phyloP scores from a whole-genome alignment of 331 rosid genomes.

The Rosa hybrid region DNA sequence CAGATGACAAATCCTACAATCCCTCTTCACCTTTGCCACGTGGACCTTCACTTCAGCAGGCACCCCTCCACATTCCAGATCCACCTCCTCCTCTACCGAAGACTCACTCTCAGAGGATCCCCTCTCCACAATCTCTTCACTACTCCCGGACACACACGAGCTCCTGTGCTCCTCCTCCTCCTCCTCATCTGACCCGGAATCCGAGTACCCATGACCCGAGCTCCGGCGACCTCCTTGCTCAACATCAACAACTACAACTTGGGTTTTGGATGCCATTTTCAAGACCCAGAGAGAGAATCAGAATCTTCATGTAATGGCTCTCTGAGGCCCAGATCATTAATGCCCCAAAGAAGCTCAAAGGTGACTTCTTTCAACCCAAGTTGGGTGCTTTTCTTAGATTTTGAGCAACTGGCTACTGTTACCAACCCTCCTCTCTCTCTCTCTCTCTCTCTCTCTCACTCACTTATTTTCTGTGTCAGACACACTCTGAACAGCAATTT shows the following conservation, averaged over 20 bases:
- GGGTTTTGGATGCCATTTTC: constrained; percentile 53
- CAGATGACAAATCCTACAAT: constrained; percentile 58
- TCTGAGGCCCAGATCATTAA: constrained; percentile 39
- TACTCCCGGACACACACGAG: constrained; percentile 18
- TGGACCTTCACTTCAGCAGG: constrained; percentile 36
- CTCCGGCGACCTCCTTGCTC: constrained; percentile 42
- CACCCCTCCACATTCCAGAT: constrained; percentile 38
- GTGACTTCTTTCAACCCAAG: constrained; percentile 21
- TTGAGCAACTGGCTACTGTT: constrained; percentile 28
- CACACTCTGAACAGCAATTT: constrained; percentile 19
- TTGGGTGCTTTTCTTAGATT: constrained; percentile 29
- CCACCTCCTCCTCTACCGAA: constrained; percentile 38
- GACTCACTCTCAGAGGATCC: constrained; percentile 32
- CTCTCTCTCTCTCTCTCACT: not conserved
- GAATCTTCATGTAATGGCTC: constrained; percentile 71
- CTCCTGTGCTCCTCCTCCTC: constrained; percentile 28
- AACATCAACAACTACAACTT: constrained; percentile 46
- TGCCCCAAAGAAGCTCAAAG: constrained; percentile 45
- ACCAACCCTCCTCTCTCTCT: constrained; percentile 21
- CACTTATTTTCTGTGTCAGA: constrained; percentile 18
- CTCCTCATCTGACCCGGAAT: constrained; percentile 19
- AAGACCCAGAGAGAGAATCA: constrained; percentile 54
- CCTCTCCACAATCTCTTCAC: constrained; percentile 44
- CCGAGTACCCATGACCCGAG: constrained; percentile 27
- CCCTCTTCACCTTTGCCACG: constrained; percentile 46